phyloP scores from a whole-genome alignment of 495 filamentous ascomycete species.

The Penicillium pulvis region DNA sequence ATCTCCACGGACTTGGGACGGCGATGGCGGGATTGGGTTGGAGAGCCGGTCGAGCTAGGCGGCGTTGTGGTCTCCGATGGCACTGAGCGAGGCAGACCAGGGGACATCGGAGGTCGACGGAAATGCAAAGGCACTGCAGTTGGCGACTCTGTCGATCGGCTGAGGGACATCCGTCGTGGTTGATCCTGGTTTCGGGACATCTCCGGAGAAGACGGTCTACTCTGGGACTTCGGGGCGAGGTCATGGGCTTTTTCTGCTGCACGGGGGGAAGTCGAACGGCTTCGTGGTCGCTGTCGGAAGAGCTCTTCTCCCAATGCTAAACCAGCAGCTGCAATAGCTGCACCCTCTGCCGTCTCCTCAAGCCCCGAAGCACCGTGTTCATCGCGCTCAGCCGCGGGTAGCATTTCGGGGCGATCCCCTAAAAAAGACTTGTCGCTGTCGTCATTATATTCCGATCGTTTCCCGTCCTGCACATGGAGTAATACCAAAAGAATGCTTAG shows the following conservation, averaged over 20 bases:
- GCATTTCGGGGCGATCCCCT: conserved; percentile 53
- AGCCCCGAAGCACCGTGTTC: conserved; percentile 45
- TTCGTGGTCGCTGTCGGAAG: conserved; percentile 34
- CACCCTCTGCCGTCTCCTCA: conserved; percentile 23
- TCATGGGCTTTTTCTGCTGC: conserved; percentile 34
- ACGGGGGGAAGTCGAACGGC: conserved; percentile 41
- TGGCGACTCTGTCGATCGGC: conserved; percentile 43
- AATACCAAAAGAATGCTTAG: conserved; percentile 41
- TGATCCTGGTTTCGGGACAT: conserved; percentile 17
- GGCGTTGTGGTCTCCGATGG: conserved; percentile 32
- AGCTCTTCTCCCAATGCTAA: conserved; percentile 24
- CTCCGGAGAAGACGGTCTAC: conserved; percentile 43
- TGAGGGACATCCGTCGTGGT: conserved; percentile 34
- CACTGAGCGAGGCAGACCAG: conserved; percentile 35
- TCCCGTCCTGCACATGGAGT: conserved; percentile 44
- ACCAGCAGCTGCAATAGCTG: conserved; percentile 19
- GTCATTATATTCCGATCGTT: conserved; percentile 34
- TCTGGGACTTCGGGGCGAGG: conserved; percentile 36
- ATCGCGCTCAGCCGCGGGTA: conserved; percentile 32
- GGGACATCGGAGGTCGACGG: conserved; percentile 48
- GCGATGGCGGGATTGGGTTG: conserved; percentile 38
- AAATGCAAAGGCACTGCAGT: conserved; percentile 55
- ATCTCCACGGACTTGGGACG: conserved; percentile 50
- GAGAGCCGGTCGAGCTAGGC: conserved; percentile 30
- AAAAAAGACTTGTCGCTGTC: conserved; percentile 49